Percentiles rank a stretch among this genome's conserved stretches.
These are phyloP conservation scores for Cordyceps farinosa DNA, from an alignment of 2,329 filamentous ascomycete species.

Conservation along the genomic window DNA sequence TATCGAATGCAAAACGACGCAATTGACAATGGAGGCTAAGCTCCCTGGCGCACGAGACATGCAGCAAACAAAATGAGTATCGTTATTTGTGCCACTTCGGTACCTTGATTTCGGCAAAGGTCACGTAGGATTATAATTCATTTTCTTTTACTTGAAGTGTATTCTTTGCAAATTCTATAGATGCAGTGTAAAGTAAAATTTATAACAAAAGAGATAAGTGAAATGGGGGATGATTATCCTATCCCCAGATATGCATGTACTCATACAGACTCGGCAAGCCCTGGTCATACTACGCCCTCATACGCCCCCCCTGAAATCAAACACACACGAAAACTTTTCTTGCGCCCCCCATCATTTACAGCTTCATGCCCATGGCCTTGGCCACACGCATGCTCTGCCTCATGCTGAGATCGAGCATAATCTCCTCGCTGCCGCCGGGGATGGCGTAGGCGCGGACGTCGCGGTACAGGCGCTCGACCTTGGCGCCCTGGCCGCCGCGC, in stretches of 20 bases:
- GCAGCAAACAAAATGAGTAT: too few species aligned
- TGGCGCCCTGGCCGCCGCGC: slow-evolving; percentile 88
- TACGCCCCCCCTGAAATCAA: not conserved
- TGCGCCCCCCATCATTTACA: slow-evolving; percentile 49
- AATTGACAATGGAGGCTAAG: too few species aligned
- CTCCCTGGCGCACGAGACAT: too few species aligned
- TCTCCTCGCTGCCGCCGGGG: slow-evolving; percentile 93
- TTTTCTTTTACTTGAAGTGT: not conserved
- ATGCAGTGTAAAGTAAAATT: slow-evolving; percentile 2
- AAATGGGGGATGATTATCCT: not conserved
- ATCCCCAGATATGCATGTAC: not conserved
- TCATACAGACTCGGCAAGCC: slow-evolving; percentile 14
- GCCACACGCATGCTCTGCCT: slow-evolving; percentile 85
- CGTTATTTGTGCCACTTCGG: too few species aligned
- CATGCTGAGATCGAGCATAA: slow-evolving; percentile 96
- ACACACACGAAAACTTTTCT: not conserved
- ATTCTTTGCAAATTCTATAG: slow-evolving; percentile 6
- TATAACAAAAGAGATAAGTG: not conserved
- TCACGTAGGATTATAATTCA: too few species aligned
- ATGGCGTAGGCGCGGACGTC: slow-evolving; percentile 96
- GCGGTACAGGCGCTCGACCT: slow-evolving; percentile 90
- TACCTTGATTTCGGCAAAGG: too few species aligned
- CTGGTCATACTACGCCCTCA: slow-evolving; percentile 1
- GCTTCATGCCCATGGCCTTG: slow-evolving; percentile 91
- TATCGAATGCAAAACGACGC: too few species aligned